Evolutionary conservation across 371 early-diverging fungal species (phyloP).

Genomic region (Amoeboaphelidium protococcarum): DNA sequence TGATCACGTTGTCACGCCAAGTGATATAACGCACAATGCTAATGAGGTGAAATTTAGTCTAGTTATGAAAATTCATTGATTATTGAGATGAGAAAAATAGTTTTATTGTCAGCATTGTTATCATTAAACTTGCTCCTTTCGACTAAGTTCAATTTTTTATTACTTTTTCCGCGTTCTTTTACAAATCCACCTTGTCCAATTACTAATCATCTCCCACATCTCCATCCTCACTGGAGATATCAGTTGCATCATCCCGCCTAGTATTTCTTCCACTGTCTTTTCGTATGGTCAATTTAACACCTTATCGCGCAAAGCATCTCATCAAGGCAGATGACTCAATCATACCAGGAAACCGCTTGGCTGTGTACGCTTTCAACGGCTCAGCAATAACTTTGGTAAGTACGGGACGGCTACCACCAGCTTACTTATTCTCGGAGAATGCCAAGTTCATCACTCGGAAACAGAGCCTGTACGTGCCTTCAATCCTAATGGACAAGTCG

Average conservation of each 20-base stretch:
- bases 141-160: no score
- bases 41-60: no score
- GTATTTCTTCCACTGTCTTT: no score
- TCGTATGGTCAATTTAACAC: background rate
- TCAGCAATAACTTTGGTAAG: background rate
- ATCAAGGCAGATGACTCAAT: background rate
- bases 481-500: background rate
- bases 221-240: no score
- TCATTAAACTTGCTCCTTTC: no score
- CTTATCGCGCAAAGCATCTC: background rate
- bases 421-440: background rate
- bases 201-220: no score
- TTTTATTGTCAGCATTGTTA: no score
- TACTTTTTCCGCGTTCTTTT: no score
- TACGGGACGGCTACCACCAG: background rate
- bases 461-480: background rate
- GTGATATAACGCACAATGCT: background rate
- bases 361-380: background rate
- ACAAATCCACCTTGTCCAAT: no score
- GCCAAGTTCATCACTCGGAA: background rate
- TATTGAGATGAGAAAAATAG: no score
- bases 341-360: background rate
- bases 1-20: background rate
- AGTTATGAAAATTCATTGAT: no score
- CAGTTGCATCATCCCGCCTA: no score